Base-by-base conservation (phyloP, 1,284 basidiomycete genomes). In the Sanghuangporus baumii region DNA sequence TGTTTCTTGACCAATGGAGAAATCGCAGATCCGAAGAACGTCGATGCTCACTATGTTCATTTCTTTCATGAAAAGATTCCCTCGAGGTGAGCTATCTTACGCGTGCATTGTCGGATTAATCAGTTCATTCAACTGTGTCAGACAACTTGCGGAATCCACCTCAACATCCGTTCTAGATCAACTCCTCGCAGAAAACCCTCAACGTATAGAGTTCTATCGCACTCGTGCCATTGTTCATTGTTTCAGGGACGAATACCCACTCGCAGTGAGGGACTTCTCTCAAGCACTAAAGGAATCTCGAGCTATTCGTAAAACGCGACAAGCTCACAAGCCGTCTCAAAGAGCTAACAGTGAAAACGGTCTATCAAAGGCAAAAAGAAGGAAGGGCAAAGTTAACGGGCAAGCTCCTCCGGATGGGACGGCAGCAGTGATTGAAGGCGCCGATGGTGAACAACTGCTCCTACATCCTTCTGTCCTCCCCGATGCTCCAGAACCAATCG, bases 21-120 rank as follows among this genome's bases (percentile, higher is more conserved):
- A 64, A 46, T 55, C 55, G 18, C 67, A 88, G 91, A 93, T 71
- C 89, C 90, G 0, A 78, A 80, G 67, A 87, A 93, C 68, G 69
- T 80, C 6, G 89, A 93, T 69, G 91, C 91, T 4, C 84, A 81
- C 77, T 93, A 93, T 72, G 90, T 93, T 3, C 88, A 93, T 69
- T 93, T 93, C 71, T 93, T 93, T 74, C 91, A 93, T 69, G 91
- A 94, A 71, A 93, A 91, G 75, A 93, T 94, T 67, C 91, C 91
- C 23, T 93, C 91, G 60, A 81, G 91, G 91, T 92, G 67, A 57
- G 80, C 77, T 20, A 11, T 56, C 60, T 69, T 40, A 37, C 36
- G 56, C 3, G 36, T 23, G 14, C 18, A 48, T 31, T 34, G 41
- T 61, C 55, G 52, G 59, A 65, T 3, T 8, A 9, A 40, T 47